Base-by-base conservation (phyloP, 2,329 filamentous ascomycete species). In the Ampelomyces quisqualis region DNA sequence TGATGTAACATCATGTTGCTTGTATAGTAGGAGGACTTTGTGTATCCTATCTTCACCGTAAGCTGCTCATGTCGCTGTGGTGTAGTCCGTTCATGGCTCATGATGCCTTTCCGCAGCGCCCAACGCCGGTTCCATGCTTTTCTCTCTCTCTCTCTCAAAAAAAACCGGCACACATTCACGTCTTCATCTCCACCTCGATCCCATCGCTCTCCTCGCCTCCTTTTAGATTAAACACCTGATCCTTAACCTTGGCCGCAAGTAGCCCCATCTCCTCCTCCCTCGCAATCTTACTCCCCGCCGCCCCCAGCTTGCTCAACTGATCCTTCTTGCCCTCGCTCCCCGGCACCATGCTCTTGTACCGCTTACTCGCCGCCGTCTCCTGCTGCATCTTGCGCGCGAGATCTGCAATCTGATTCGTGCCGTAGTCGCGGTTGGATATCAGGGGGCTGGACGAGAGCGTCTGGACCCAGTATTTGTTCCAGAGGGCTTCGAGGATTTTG, bases 381-480 rank as follows among this genome's bases (percentile, higher is more conserved):
- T 89, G 82, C 53, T 78, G 77, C 53, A 94, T 85, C 73, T 95
- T 96, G 52, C 82, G 81, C 27, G 86, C 86, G 29, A 97, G 76
- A 67, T 98, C 93, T 34, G 84, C 75, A 71, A 98, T 93, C 70
- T 96, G 90, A 69, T 90, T 93, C 59, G 86, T 95, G 37, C 85
- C 86, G 64, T 90, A 98, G 57, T 96, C 91, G 49, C 90, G 86
- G 63, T 95, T 97, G 40, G 88, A 90, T 58, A 95, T 84, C 4
- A 96, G 78, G 15, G 91, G 90, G 56, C 84, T 93, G 58, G 95
- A 88, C 21, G 89, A 94, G 14, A 98, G 79, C 5, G 93, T 98
- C 62, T 94, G 88, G 22, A 96, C 90, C 93, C 90, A 95, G 76
- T 98, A 98, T 70, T 97, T 97, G 75, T 96, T 95, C 93, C 93